Evolutionary conservation across 2,329 filamentous ascomycete genomes (phyloP).

Genomic region (Claviceps paspali): DNA sequence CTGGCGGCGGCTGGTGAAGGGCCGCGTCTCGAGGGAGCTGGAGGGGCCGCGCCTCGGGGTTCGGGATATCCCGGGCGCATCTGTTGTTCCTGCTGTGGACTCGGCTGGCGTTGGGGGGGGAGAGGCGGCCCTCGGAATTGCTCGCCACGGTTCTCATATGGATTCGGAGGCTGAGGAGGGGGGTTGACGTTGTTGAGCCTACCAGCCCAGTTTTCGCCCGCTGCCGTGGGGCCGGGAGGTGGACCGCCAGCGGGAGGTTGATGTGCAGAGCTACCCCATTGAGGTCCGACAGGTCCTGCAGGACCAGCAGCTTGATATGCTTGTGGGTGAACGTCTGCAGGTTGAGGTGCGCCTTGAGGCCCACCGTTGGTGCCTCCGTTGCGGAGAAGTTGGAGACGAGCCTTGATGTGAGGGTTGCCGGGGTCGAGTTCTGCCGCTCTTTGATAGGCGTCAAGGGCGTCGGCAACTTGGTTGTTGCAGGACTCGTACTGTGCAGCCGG

Average conservation of each 20-base stretch:
- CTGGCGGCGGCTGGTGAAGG: slow-evolving; percentile 24
- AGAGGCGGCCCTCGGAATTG: slow-evolving; percentile 49
- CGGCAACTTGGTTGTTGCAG: slow-evolving; percentile 95
- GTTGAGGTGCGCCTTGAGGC: slow-evolving; percentile 66
- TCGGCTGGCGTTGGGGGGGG: slow-evolving; percentile 55
- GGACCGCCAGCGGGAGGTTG: slow-evolving; percentile 36
- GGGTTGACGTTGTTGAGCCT: slow-evolving; percentile 68
- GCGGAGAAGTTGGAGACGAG: slow-evolving; percentile 75
- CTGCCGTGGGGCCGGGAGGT: slow-evolving; percentile 45
- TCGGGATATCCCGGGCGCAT: slow-evolving; percentile 47
- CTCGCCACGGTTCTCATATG: slow-evolving; percentile 61
- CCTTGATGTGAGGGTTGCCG: slow-evolving; percentile 88
- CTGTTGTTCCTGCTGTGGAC: slow-evolving; percentile 52
- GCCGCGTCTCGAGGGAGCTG: slow-evolving; percentile 30
- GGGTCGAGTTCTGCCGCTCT: slow-evolving; percentile 90
- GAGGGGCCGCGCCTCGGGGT: slow-evolving; percentile 19
- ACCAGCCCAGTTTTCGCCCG: slow-evolving; percentile 40
- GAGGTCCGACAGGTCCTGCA: slow-evolving; percentile 67
- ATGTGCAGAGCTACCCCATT: slow-evolving; percentile 71
- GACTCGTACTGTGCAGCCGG: slow-evolving; percentile 62
- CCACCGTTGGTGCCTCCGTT: slow-evolving; percentile 60
- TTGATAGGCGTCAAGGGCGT: slow-evolving; percentile 91
- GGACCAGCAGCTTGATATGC: slow-evolving; percentile 77
- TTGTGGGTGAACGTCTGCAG: slow-evolving; percentile 90
- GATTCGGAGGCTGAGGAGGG: slow-evolving; percentile 61